Evolutionary conservation across 192 early-diverging fungal genomes (phyloP), one percentile per base, ranked within the genome.

Genomic region (Linderina pennispora): DNA sequence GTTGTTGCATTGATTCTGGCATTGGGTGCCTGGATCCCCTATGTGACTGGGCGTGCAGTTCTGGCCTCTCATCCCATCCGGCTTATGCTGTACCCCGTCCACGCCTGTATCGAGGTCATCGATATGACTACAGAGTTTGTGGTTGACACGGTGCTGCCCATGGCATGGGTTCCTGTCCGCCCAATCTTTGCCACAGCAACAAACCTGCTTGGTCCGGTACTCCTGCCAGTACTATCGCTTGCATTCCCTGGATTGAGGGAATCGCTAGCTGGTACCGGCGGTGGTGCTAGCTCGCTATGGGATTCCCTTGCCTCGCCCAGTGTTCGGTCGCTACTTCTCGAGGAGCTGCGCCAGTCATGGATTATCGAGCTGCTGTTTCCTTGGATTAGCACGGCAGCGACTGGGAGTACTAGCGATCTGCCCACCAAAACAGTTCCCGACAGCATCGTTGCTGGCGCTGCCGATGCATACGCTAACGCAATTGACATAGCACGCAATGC

Each of bases 1-100:
- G 57, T 95, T 46, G 80, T 94, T 22, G 53, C 77, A 20, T 65
- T 84, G 36, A 82, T 87, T 25, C 50, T 96, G 43, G 77, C 75
- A 14, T 56, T 77, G 18, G 82, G 85, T 5, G 69, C 82, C 4
- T 90, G 87, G 85, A 48, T 85, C 4, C 94, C 94, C 4, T 88
- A 80, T 43, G 73, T 63, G 7, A 22, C 48, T 25, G 71, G 64
- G 13, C 63, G 56, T 4, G 26, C 41, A 16, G 58, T 56, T 43
- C 43, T 59, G 21, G 36, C 52, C 9, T 23, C 54, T 23, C 40
- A 58, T 25, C 64, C 71, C 21, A 52, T 84, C 4, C 69, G 55
- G 15, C n/a, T 67, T 7, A 58, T 85, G 31, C 76, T 85, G 39
- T 61, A 52, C n/a, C n/a, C 84, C 14, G 82, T 84, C 3, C 89